Conservation (phyloP, 371 early-diverging fungal species). For the Lichtheimia ramosa region DNA sequence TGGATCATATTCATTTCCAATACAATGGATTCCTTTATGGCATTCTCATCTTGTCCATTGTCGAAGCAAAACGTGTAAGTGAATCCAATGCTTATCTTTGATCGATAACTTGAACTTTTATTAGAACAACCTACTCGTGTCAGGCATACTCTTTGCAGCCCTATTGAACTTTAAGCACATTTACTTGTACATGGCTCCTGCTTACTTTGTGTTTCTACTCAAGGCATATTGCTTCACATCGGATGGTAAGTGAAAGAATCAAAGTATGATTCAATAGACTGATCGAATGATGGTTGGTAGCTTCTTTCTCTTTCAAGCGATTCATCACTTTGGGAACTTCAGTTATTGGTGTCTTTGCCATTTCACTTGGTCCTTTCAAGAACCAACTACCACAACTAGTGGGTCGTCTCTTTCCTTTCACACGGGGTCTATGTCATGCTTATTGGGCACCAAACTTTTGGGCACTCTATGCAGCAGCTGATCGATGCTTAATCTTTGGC, state of each 20-base stretch:
- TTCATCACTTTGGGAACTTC: conserved; percentile 65
- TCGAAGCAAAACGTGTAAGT: conserved; percentile 70
- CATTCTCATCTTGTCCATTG: conserved; percentile 79
- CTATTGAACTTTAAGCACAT: conserved; percentile 97
- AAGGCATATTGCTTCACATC: conserved; percentile 75
- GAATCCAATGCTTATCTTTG: background rate
- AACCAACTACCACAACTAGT: conserved; percentile 76
- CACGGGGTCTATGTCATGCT: conserved; percentile 93
- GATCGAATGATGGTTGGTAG: background rate
- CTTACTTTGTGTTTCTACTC: conserved; percentile 91
- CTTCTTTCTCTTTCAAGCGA: conserved; percentile 33
- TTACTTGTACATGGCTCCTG: conserved; percentile 92
- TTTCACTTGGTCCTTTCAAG: conserved; percentile 86
- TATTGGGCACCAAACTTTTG: conserved; percentile 98
- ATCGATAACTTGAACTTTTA: too few relatives aligned
- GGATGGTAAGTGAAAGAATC: conserved; percentile 8
- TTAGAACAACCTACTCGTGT: conserved; percentile 42
- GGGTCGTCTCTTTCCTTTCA: conserved; percentile 93
- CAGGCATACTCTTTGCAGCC: conserved; percentile 83
- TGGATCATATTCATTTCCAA: conserved; percentile 93
- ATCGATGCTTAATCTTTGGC: conserved; percentile 69
- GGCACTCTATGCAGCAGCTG: conserved; percentile 88
- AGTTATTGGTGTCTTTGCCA: conserved; percentile 68
- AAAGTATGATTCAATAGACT: conserved; percentile 9
- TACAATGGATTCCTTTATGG: conserved; percentile 96